A percentile compares a stretch with the other conserved stretches of the same genome.
phyloP scores from a whole-genome alignment of 768 basidiomycete genomes.

The Pleurotus giganteus region DNA sequence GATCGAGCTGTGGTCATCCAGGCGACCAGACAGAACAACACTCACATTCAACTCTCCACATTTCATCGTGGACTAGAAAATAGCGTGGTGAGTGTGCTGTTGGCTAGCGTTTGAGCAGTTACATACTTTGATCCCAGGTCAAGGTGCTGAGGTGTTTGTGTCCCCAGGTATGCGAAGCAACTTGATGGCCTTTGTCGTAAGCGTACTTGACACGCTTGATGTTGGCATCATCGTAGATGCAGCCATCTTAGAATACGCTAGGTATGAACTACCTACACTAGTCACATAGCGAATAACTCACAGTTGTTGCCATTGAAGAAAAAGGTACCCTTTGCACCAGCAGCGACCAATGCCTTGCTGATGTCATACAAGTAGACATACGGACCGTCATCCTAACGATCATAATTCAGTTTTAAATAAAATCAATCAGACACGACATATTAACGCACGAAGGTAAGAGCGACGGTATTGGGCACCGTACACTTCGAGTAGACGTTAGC shows the following conservation, averaged over 20 bases:
- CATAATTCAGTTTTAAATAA: not conserved
- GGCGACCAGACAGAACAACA: not conserved
- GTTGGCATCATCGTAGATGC: conserved; percentile 23
- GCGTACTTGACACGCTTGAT: conserved; percentile 20
- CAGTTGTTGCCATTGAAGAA: conserved; percentile 22
- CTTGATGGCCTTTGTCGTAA: conserved; percentile 24
- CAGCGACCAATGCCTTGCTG: conserved; percentile 16
- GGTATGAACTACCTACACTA: not conserved
- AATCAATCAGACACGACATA: not conserved
- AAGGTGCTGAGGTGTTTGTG: conserved; percentile 24
- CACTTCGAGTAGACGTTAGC: conserved; percentile 22
- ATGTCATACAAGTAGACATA: conserved; percentile 18
- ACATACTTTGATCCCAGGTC: conserved; percentile 22
- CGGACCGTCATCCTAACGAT: conserved; percentile 24
- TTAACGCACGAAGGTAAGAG: conserved; percentile 26
- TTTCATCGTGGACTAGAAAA: conserved; percentile 20
- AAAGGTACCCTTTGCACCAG: conserved; percentile 30
- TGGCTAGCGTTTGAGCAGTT: conserved; percentile 5
- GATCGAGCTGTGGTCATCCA: not conserved
- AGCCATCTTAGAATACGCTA: conserved; percentile 18
- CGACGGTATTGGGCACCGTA: conserved; percentile 25
- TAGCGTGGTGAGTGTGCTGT: not conserved
- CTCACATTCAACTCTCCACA: conserved; percentile 20
- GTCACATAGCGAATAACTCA: not conserved
- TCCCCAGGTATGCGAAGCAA: conserved; percentile 31